Percentiles rank a stretch among this genome's conserved stretches.
These are phyloP conservation scores for Diplocarpon rosae DNA, from an alignment of 2,329 filamentous ascomycete species.

Conservation along the genomic window DNA sequence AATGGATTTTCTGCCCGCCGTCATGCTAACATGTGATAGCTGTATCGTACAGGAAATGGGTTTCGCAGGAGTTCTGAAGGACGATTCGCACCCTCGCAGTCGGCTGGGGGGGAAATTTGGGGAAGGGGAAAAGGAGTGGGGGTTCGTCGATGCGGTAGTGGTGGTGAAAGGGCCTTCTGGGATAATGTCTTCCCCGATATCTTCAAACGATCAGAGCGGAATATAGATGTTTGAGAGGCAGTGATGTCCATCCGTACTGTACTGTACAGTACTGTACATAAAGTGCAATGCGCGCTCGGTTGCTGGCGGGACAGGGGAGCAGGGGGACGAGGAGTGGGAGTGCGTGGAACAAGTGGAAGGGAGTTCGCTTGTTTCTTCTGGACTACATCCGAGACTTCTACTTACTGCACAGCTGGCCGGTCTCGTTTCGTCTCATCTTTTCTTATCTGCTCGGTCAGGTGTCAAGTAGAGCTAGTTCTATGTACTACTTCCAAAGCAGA, in stretches of 20 bases:
- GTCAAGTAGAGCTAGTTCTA: no score
- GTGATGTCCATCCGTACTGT: background rate
- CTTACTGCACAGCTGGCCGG: no score
- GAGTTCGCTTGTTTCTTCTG: no score
- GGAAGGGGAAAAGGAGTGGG: no score
- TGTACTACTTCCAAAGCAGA: no score
- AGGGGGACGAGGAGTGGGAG: background rate
- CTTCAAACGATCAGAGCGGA: background rate
- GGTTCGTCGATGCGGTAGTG: background rate
- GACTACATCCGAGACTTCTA: no score
- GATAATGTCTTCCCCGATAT: conserved; percentile 1
- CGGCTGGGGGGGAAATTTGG: no score
- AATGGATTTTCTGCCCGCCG: conserved; percentile 10
- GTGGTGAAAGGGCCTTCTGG: background rate
- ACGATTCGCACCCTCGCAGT: no score
- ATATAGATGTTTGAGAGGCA: background rate
- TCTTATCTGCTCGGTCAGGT: no score
- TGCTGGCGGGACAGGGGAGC: background rate
- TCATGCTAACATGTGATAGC: conserved; percentile 14
- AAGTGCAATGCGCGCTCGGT: background rate
- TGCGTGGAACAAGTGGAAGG: no score
- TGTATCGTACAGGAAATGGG: conserved; percentile 5
- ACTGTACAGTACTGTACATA: background rate
- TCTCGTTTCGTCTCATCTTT: no score
- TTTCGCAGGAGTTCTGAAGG: background rate